These are phyloP conservation scores for Candida sanyaensis DNA, from an alignment of 1,139 yeast species.

Conservation along the genomic window DNA sequence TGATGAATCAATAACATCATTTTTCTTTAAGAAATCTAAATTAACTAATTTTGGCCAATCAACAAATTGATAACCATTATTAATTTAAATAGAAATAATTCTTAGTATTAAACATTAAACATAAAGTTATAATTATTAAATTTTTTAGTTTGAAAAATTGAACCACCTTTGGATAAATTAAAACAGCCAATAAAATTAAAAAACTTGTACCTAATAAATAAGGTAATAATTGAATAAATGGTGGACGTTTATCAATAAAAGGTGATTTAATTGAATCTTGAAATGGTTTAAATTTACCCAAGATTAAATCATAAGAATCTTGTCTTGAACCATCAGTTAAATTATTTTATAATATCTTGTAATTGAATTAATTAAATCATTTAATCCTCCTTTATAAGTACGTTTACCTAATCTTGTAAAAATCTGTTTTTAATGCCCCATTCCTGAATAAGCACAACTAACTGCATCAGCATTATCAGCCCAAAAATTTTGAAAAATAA, in stretches of 20 bases:
- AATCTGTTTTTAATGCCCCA: slow-evolving; percentile 95
- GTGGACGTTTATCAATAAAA: slow-evolving; percentile 76
- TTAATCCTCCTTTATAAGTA: slow-evolving; percentile 79
- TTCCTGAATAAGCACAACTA: slow-evolving; percentile 88
- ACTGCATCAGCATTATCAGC: slow-evolving; percentile 98
- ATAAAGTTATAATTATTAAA: slow-evolving; percentile 58
- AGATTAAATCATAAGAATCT: slow-evolving; percentile 86
- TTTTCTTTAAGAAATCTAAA: slow-evolving; percentile 41
- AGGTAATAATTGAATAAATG: slow-evolving; percentile 73
- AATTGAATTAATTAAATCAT: slow-evolving; percentile 80
- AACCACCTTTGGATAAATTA: slow-evolving; percentile 70
- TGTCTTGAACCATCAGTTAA: slow-evolving; percentile 90
- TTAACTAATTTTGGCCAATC: slow-evolving; percentile 81
- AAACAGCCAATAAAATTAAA: slow-evolving; percentile 65
- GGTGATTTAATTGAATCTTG: slow-evolving; percentile 63
- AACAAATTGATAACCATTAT: slow-evolving; percentile 84
- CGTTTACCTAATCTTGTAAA: slow-evolving; percentile 92
- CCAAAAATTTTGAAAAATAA: slow-evolving; percentile 89
- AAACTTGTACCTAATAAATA: slow-evolving; percentile 73
- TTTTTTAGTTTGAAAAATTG: slow-evolving; percentile 56
- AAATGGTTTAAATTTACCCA: slow-evolving; percentile 76
- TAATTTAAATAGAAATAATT: slow-evolving; percentile 30
- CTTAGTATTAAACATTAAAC: slow-evolving; percentile 53
- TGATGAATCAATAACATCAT: slow-evolving; percentile 29
- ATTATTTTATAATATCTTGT: slow-evolving; percentile 87